Conservation (phyloP, 306 rosid species). For the Sindora glabra region DNA sequence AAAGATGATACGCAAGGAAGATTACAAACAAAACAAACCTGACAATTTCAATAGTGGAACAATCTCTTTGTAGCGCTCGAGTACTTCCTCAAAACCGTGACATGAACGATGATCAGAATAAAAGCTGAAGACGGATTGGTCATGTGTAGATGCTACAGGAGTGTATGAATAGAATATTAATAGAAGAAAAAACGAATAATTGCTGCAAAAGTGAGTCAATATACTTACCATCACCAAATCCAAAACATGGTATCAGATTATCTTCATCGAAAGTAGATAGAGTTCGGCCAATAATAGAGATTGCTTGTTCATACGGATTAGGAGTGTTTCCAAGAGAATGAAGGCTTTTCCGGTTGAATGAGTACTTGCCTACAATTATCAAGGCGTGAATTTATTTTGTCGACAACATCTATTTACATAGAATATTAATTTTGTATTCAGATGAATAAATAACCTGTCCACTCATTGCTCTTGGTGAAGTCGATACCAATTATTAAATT, state of each 20-base stretch:
- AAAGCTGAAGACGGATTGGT: slow-evolving; percentile 65
- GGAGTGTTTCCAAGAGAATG: slow-evolving; percentile 57
- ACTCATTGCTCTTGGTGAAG: slow-evolving; percentile 98
- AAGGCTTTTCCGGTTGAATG: slow-evolving; percentile 77
- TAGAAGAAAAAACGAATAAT: background rate
- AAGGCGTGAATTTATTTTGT: slow-evolving; percentile 8
- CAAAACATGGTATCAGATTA: slow-evolving; percentile 89
- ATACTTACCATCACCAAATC: slow-evolving; percentile 88
- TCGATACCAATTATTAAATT: slow-evolving; percentile 85
- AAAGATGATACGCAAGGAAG: slow-evolving; percentile 1
- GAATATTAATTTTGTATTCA: background rate
- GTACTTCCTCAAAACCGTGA: slow-evolving; percentile 83
- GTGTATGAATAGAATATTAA: slow-evolving; percentile 16
- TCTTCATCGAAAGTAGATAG: slow-evolving; percentile 92
- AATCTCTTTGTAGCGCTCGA: slow-evolving; percentile 71
- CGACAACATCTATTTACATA: background rate
- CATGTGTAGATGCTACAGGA: slow-evolving; percentile 67
- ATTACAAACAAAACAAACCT: slow-evolving; percentile 40
- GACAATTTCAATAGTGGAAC: slow-evolving; percentile 66
- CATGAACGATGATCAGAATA: slow-evolving; percentile 44
- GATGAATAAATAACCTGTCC: slow-evolving; percentile 78
- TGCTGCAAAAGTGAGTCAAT: slow-evolving; percentile 7
- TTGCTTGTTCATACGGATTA: slow-evolving; percentile 98
- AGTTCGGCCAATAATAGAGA: slow-evolving; percentile 78
- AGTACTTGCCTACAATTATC: slow-evolving; percentile 54